These are phyloP conservation scores for Melocanna baccifera DNA, from an alignment of 176 grass and related monocot genomes.

Conservation along the genomic window DNA sequence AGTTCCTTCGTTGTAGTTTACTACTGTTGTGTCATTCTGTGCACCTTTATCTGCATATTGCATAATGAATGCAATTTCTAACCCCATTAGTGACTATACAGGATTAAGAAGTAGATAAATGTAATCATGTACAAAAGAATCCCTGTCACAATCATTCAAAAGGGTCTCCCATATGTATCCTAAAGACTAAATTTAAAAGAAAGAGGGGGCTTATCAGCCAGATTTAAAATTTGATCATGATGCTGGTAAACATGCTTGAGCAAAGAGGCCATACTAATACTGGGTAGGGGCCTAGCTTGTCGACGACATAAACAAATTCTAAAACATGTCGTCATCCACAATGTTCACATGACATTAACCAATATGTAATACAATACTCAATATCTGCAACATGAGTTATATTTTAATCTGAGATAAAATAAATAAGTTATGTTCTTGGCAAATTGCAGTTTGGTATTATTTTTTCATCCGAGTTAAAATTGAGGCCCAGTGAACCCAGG, in stretches of 20 bases:
- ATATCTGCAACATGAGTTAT: too few relatives aligned
- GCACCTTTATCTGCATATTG: conserved; percentile 42
- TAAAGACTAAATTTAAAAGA: not conserved
- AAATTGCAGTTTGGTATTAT: not conserved
- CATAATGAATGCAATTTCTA: conserved; percentile 8
- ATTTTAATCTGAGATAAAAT: too few relatives aligned
- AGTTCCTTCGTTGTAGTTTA: conserved; percentile 22
- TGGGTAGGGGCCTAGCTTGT: too few relatives aligned
- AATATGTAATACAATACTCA: too few relatives aligned
- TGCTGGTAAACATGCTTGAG: not conserved
- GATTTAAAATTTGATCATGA: not conserved
- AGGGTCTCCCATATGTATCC: not conserved
- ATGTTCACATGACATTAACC: too few relatives aligned
- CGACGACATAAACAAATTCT: too few relatives aligned
- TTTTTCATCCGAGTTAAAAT: not conserved
- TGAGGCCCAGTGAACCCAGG: not conserved
- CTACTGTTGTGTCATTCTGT: conserved; percentile 5
- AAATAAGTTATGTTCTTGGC: not conserved
- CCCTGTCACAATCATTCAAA: not conserved
- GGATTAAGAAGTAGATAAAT: not conserved
- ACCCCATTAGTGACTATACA: not conserved
- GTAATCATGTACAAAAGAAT: not conserved
- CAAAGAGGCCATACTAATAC: not conserved
- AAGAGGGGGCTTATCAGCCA: not conserved
- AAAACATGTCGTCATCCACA: too few relatives aligned